Evolutionary conservation across 2,329 filamentous ascomycete species (phyloP).

Genomic region (Pseudopithomyces maydicus): DNA sequence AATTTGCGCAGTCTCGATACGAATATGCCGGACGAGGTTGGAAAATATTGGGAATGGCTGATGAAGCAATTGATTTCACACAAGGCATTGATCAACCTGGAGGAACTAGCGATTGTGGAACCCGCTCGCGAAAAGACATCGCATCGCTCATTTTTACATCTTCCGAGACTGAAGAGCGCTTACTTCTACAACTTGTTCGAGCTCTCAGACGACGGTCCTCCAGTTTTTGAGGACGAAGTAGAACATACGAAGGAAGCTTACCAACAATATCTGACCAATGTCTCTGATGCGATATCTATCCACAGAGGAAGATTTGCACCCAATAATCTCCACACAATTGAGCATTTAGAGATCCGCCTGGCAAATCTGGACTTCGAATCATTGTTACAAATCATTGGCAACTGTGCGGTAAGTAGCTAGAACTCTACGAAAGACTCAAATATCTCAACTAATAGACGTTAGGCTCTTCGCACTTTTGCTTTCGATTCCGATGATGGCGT

Average conservation of each 20-base stretch:
- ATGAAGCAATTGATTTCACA: background rate
- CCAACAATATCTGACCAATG: background rate
- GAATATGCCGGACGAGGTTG: background rate
- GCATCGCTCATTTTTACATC: background rate
- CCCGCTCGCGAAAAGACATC: background rate
- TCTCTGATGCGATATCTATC: background rate
- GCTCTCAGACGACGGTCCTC: background rate
- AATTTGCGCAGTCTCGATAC: background rate
- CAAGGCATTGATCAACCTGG: background rate
- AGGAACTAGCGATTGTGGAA: background rate
- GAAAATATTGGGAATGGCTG: background rate
- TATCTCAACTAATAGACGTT: background rate
- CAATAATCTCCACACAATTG: background rate
- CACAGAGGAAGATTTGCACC: background rate
- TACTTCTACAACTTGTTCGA: background rate
- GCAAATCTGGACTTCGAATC: background rate
- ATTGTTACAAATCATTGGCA: background rate
- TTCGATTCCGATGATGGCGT: background rate
- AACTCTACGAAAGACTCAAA: background rate
- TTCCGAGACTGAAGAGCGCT: background rate
- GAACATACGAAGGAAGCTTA: background rate
- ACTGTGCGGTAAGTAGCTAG: background rate
- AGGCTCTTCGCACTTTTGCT: constrained; percentile 2
- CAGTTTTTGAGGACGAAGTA: background rate
- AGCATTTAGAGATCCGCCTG: background rate